Evolutionary conservation across 345 rosid genomes (phyloP).

Genomic region (Gossypium turneri): DNA sequence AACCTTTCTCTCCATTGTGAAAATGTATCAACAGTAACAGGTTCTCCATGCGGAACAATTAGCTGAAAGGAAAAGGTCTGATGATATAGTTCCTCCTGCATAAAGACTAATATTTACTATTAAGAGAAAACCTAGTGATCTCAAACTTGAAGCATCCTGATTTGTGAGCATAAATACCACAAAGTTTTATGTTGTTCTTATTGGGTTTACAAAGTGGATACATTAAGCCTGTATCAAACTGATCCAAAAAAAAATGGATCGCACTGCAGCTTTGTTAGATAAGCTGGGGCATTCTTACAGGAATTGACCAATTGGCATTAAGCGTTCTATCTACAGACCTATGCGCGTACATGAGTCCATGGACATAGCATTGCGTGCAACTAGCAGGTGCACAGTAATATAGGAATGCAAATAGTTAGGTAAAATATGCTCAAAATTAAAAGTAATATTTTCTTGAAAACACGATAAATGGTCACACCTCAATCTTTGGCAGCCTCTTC

Average conservation of each 20-base stretch:
- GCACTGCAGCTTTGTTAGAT: background rate
- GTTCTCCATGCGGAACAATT: conserved; percentile 94
- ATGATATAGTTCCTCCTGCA: background rate
- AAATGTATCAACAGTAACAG: conserved; percentile 90
- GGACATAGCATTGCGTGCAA: background rate
- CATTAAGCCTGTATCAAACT: background rate
- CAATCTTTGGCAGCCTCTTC: background rate
- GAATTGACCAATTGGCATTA: background rate
- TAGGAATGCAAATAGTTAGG: background rate
- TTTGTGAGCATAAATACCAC: background rate
- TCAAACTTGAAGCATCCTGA: conserved; percentile 3
- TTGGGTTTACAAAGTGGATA: background rate
- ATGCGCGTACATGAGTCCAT: background rate
- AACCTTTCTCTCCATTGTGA: conserved; percentile 93
- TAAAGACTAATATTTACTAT: background rate
- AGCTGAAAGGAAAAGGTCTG: conserved; percentile 35
- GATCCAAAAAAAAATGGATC: background rate
- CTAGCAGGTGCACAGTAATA: background rate
- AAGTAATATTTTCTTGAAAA: background rate
- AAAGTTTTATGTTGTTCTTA: background rate
- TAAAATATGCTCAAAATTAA: background rate
- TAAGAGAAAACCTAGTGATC: background rate
- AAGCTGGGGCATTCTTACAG: background rate
- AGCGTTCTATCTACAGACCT: background rate
- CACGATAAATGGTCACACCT: background rate